phyloP scores from a whole-genome alignment of 2,329 filamentous ascomycete genomes.

The Periconia sp. region DNA sequence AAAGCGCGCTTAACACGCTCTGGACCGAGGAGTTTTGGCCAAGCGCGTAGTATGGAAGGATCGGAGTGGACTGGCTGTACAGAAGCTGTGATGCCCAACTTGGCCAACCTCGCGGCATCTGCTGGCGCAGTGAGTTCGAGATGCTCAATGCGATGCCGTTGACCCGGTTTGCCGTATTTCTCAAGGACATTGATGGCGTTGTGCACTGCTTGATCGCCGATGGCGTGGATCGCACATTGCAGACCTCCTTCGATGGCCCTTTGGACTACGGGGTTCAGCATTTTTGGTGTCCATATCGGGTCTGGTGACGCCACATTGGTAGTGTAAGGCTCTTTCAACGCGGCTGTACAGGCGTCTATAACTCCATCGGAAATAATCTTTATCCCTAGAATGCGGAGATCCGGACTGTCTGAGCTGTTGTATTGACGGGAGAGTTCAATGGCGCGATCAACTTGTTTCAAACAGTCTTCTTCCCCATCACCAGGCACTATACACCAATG shows the following conservation, averaged over 20 bases:
- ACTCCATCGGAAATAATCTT: constrained; percentile 68
- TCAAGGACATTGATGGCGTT: constrained; percentile 61
- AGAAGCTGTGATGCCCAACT: constrained; percentile 73
- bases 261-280: constrained; percentile 57
- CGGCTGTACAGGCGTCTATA: constrained; percentile 66
- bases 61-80: constrained; percentile 95
- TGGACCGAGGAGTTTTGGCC: constrained; percentile 59
- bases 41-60: constrained; percentile 63
- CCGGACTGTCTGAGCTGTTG: constrained; percentile 48
- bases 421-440: constrained; percentile 51
- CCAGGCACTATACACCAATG: constrained; percentile 59
- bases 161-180: constrained; percentile 43
- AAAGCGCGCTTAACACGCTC: constrained; percentile 61
- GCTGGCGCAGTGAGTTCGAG: constrained; percentile 59
- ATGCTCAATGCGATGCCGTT: constrained; percentile 66
- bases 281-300: constrained; percentile 57
- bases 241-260: constrained; percentile 57
- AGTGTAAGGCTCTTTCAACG: constrained; percentile 60
- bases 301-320: constrained; percentile 49
- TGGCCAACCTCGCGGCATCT: constrained; percentile 60
- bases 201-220: constrained; percentile 62
- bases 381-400: constrained; percentile 60
- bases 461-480: constrained; percentile 46
- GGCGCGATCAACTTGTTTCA: constrained; percentile 55
- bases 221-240: constrained; percentile 66